Evolutionary conservation across 2,329 filamentous ascomycete genomes (phyloP), one percentile per base, ranked within the genome.

Genomic region (Remersonia thermophila): DNA sequence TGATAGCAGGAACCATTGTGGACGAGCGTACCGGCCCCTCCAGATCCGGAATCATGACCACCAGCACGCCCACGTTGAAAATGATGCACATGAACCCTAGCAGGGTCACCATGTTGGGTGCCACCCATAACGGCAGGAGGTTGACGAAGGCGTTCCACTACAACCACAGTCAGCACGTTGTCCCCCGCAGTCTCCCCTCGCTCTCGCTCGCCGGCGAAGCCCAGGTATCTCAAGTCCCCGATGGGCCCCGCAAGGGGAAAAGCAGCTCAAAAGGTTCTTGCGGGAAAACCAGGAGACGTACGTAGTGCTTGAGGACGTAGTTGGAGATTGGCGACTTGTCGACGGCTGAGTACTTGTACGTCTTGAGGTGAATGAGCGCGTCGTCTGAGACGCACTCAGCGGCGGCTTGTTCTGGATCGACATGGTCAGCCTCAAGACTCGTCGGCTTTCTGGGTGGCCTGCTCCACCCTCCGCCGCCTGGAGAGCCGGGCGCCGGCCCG

Each of bases 141-240:
- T 94, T 78, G 51, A 96, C 91, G 51, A 87, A 87, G 47, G 78
- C 84, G 73, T 95, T 96, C 91, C 91, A 98, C 89, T 96, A 47
- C 51, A 15, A 12, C 41, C 44, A 33, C 14, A 33, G 33, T 45
- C 31, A 44, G 42, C 46, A 39, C 39, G 33, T 35, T 43, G 38
- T 33, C 36, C 27, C n/a, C n/a, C n/a, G n/a, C n/a, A n/a, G n/a
- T n/a, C n/a, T n/a, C n/a, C n/a, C n/a, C n/a, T n/a, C n/a, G n/a
- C n/a, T n/a, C n/a, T n/a, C n/a, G n/a, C n/a, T n/a, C n/a, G n/a
- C n/a, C n/a, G n/a, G n/a, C n/a, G n/a, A n/a, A n/a, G n/a, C n/a
- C n/a, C n/a, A n/a, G n/a, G n/a, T n/a, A n/a, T n/a, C n/a, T n/a
- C n/a, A n/a, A n/a, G n/a, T n/a, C n/a, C n/a, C n/a, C n/a, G n/a